Evolutionary conservation across 805 yeast species (phyloP).

Genomic region (Priceomyces medius): DNA sequence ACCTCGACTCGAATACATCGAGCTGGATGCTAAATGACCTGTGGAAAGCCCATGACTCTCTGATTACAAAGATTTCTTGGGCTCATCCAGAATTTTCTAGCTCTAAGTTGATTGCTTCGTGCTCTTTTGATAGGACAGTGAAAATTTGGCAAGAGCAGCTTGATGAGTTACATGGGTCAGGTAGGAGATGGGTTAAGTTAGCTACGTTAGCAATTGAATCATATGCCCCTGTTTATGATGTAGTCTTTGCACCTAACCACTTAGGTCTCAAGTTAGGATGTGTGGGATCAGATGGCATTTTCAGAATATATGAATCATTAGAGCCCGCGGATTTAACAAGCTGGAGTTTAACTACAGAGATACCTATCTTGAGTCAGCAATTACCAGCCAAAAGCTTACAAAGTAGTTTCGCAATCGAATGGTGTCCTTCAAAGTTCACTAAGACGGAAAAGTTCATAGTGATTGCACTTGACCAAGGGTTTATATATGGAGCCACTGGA

Average conservation of each 20-base stretch:
- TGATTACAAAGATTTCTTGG: slow-evolving; percentile 81
- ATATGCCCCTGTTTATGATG: slow-evolving; percentile 84
- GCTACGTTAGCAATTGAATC: slow-evolving; percentile 77
- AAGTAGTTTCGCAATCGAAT: slow-evolving; percentile 78
- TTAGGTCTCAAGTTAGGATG: slow-evolving; percentile 79
- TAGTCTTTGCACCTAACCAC: slow-evolving; percentile 85
- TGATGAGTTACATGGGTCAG: slow-evolving; percentile 72
- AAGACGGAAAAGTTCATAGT: slow-evolving; percentile 74
- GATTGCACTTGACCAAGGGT: slow-evolving; percentile 84
- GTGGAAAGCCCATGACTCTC: slow-evolving; percentile 94
- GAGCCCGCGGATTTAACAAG: slow-evolving; percentile 85
- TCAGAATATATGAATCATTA: slow-evolving; percentile 80
- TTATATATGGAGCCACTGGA: slow-evolving; percentile 50
- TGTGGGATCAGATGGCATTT: slow-evolving; percentile 84
- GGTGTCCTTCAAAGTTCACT: slow-evolving; percentile 88
- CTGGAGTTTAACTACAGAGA: slow-evolving; percentile 78
- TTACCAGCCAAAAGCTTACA: slow-evolving; percentile 76
- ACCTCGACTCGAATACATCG: slow-evolving; percentile 61
- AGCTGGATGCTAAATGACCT: slow-evolving; percentile 84
- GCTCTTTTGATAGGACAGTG: slow-evolving; percentile 86
- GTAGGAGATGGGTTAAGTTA: slow-evolving; percentile 76
- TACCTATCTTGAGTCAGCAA: slow-evolving; percentile 61
- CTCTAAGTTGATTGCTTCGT: slow-evolving; percentile 81
- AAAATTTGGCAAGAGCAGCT: slow-evolving; percentile 89
- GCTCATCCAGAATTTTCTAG: slow-evolving; percentile 83